Conservation (phyloP, 129 eudicot species). For the Heracleum sosnowskyi region DNA sequence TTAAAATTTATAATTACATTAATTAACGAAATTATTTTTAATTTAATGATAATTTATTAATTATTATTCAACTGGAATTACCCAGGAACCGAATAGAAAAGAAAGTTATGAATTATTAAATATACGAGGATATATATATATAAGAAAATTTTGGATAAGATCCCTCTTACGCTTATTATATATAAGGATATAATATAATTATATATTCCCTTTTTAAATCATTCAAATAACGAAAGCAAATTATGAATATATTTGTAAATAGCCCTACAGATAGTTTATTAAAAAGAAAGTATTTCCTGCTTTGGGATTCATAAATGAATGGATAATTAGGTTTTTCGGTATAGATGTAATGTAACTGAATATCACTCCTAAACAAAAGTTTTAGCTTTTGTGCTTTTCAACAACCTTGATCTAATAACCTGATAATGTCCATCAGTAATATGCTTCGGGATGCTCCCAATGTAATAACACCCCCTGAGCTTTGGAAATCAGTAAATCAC, state of each 20-base stretch:
- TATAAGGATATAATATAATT: too few species aligned
- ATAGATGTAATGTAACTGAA: background rate
- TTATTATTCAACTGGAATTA: too few species aligned
- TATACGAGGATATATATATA: too few species aligned
- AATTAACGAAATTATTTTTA: too few species aligned
- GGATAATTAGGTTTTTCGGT: background rate
- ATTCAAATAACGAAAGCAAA: background rate
- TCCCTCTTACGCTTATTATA: too few species aligned
- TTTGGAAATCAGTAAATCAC: background rate
- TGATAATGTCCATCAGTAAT: background rate
- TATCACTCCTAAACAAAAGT: background rate
- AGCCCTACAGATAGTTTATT: background rate
- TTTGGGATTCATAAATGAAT: background rate
- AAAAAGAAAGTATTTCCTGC: background rate
- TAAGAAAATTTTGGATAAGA: too few species aligned
- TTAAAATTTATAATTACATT: too few species aligned
- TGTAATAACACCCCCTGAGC: background rate
- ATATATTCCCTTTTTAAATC: background rate
- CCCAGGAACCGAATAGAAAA: too few species aligned
- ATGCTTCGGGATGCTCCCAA: background rate
- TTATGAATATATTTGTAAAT: background rate
- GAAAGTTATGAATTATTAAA: too few species aligned
- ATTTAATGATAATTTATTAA: too few species aligned
- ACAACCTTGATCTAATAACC: background rate
- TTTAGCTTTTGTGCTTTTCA: background rate